Conservation (phyloP, 1,284 basidiomycete genomes). For the Marasmius tenuissimus region DNA sequence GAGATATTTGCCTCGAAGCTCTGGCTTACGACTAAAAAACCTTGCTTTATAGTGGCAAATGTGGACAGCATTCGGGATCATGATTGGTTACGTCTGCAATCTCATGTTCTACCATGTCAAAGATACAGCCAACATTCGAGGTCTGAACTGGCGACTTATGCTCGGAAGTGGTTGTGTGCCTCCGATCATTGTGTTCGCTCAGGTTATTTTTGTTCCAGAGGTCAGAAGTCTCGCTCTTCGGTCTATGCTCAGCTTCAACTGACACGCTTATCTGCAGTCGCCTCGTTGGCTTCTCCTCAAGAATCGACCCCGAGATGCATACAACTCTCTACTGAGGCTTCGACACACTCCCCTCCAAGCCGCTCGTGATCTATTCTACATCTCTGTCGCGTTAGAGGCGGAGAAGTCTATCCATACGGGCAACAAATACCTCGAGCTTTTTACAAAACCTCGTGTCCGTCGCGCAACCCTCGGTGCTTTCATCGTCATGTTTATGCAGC, state of each 20-base stretch:
- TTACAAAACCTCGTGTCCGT: constrained; percentile 73
- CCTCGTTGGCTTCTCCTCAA: constrained; percentile 31
- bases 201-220: constrained; percentile 1
- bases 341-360: constrained; percentile 73
- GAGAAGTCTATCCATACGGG: constrained; percentile 59
- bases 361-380: constrained; percentile 70
- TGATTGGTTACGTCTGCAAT: not conserved
- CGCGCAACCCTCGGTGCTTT: constrained; percentile 69
- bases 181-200: not conserved
- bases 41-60: not conserved
- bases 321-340: constrained; percentile 58
- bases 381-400: constrained; percentile 64
- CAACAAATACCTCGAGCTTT: constrained; percentile 61
- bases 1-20: constrained; percentile 19
- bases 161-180: not conserved
- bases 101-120: constrained; percentile 2
- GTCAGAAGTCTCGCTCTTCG: not conserved
- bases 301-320: constrained; percentile 64
- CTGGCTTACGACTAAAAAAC: no score
- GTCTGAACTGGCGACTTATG: constrained; percentile 1
- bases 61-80: constrained; percentile 6
- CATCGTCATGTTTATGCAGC: constrained; percentile 72
- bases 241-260: not conserved
- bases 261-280: not conserved
- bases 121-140: not conserved